Percentiles rank a stretch among this genome's conserved stretches.
Conservation (phyloP, 2,329 filamentous ascomycete genomes). For the Neofusicoccum parvum region DNA sequence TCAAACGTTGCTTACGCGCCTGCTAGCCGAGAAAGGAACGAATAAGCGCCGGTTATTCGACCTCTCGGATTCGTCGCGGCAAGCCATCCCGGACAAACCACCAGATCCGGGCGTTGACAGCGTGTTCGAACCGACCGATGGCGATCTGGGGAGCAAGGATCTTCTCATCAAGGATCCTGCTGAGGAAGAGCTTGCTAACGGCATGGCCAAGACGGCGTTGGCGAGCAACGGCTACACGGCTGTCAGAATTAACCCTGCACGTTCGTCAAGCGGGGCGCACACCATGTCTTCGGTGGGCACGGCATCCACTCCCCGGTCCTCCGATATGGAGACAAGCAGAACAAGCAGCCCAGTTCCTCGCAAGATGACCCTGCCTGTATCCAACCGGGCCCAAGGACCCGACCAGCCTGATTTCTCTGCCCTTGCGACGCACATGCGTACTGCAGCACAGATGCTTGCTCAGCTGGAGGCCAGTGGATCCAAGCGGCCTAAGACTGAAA, state of each 20-base stretch:
- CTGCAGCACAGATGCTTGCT: slow-evolving; percentile 82
- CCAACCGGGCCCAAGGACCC: slow-evolving; percentile 54
- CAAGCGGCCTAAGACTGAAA: slow-evolving; percentile 77
- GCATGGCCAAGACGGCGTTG: slow-evolving; percentile 5
- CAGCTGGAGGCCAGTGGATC: slow-evolving; percentile 79
- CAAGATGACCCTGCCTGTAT: slow-evolving; percentile 62
- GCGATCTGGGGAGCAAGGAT: slow-evolving; percentile 74
- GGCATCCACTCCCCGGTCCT: slow-evolving; percentile 67
- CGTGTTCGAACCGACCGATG: slow-evolving; percentile 79
- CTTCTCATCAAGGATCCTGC: slow-evolving; percentile 63
- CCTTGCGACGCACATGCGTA: slow-evolving; percentile 83
- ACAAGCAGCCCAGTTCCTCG: slow-evolving; percentile 67
- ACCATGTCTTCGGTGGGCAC: slow-evolving; percentile 63
- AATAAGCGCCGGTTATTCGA: slow-evolving; percentile 55
- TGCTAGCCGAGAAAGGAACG: slow-evolving; percentile 67
- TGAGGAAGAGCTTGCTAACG: slow-evolving; percentile 40
- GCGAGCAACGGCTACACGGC: neutral
- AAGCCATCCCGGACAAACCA: slow-evolving; percentile 47
- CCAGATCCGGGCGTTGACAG: slow-evolving; percentile 61
- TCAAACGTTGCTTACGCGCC: slow-evolving; percentile 63
- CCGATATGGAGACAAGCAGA: slow-evolving; percentile 67
- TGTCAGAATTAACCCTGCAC: slow-evolving; percentile 25
- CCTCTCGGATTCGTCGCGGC: slow-evolving; percentile 63
- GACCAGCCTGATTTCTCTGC: slow-evolving; percentile 82
- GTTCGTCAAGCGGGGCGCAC: slow-evolving; percentile 64